Percentiles rank a stretch among this genome's conserved stretches.
Conservation (phyloP, 1,284 basidiomycete species). For the Puccinia novopanici region DNA sequence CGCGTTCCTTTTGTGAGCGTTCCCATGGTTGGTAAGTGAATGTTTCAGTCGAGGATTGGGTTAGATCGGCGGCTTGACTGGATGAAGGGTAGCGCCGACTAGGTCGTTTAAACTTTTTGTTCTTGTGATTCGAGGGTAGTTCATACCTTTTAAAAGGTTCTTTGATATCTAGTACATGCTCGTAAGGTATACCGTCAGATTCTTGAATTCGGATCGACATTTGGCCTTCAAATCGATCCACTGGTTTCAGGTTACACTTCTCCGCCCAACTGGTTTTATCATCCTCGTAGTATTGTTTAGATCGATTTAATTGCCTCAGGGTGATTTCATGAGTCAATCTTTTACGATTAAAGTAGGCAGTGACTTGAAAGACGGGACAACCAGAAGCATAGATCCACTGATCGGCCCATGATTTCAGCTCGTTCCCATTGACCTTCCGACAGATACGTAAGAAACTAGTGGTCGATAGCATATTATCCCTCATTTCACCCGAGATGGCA, state of each 20-base stretch:
- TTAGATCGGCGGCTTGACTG: conserved; percentile 77
- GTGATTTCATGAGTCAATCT: conserved; percentile 96
- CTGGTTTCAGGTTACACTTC: conserved; percentile 70
- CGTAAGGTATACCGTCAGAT: conserved; percentile 97
- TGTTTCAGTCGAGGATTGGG: conserved; percentile 85
- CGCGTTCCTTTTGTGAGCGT: conserved; percentile 78
- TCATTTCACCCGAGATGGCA: conserved; percentile 86
- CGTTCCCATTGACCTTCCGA: conserved; percentile 74
- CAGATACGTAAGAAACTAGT: conserved; percentile 87
- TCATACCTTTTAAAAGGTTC: conserved; percentile 85
- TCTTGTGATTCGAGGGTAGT: conserved; percentile 99
- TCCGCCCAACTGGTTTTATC: conserved; percentile 70
- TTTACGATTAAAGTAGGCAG: conserved; percentile 92
- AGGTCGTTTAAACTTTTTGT: conserved; percentile 91
- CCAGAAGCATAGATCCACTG: conserved; percentile 99
- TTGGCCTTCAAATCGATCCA: conserved; percentile 87
- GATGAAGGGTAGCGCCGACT: conserved; percentile 89
- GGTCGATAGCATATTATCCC: conserved; percentile 69
- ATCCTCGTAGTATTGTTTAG: conserved; percentile 65
- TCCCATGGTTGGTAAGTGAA: conserved; percentile 98
- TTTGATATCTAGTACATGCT: conserved; percentile 93
- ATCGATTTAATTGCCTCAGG: conserved; percentile 84
- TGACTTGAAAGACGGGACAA: conserved; percentile 85
- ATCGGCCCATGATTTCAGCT: conserved; percentile 80
- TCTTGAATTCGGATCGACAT: conserved; percentile 99